Percentiles rank a stretch among this genome's conserved stretches.
These are phyloP conservation scores for Talaromyces albobiverticillius DNA, from an alignment of 2,329 filamentous ascomycete genomes.

Conservation along the genomic window DNA sequence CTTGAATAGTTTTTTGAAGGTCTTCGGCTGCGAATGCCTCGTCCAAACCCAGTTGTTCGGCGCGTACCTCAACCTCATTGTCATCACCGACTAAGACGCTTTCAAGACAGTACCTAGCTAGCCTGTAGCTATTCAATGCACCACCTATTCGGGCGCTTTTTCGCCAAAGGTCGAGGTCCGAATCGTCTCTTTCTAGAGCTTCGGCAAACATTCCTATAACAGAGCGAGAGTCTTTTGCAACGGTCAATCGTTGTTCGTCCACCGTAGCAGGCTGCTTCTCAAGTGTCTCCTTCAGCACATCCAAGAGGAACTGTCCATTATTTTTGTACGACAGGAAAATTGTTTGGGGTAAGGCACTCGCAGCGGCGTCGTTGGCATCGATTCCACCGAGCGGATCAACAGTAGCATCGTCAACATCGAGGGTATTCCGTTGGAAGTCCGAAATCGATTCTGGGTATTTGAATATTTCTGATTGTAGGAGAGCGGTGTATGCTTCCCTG, in stretches of 20 bases:
- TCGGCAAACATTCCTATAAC: conserved; percentile 57
- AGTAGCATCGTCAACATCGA: conserved; percentile 31
- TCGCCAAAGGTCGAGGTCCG: conserved; percentile 63
- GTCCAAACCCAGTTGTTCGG: conserved; percentile 58
- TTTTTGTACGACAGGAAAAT: conserved; percentile 95
- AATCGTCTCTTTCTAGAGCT: conserved; percentile 63
- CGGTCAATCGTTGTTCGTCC: conserved; percentile 20
- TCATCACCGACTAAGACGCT: conserved; percentile 62
- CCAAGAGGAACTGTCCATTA: conserved; percentile 86
- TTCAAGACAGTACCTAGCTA: conserved; percentile 62
- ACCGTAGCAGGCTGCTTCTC: conserved; percentile 12
- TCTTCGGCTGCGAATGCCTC: conserved; percentile 54
- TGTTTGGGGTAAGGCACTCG: conserved; percentile 80
- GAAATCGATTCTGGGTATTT: conserved; percentile 82
- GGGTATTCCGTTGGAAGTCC: conserved; percentile 72
- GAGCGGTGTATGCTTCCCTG: conserved; percentile 72
- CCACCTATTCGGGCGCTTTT: conserved; percentile 57
- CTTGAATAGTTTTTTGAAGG: conserved; percentile 47
- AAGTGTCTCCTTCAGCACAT: conserved; percentile 60
- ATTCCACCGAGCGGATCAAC: conserved; percentile 45
- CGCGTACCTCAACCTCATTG: conserved; percentile 51
- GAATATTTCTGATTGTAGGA: conserved; percentile 93
- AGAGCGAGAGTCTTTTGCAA: conserved; percentile 36
- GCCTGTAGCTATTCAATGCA: conserved; percentile 56
- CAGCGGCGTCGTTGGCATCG: conserved; percentile 67